These are phyloP conservation scores for Eucalyptus sp. DNA, from an alignment of 345 rosid species.

Conservation along the genomic window DNA sequence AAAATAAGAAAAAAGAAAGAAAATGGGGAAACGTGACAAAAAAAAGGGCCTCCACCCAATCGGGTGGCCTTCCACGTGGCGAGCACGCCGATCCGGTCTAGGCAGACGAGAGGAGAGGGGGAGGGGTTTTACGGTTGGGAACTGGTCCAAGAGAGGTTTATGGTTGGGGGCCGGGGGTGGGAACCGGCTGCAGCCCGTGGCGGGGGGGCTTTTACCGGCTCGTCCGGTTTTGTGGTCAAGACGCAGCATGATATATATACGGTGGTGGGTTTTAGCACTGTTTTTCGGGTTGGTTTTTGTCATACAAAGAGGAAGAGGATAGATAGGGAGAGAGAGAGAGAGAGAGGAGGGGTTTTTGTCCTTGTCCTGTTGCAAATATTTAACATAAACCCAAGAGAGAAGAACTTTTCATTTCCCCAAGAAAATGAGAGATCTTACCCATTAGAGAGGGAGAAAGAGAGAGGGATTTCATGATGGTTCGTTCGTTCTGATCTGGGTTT, in stretches of 20 bases:
- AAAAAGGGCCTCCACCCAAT: neutral
- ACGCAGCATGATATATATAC: neutral
- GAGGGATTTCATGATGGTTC: neutral
- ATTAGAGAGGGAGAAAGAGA: neutral
- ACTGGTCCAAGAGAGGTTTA: conserved; percentile 8
- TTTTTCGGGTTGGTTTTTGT: conserved; percentile 13
- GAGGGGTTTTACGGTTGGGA: conserved; percentile 4
- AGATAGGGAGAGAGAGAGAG: neutral
- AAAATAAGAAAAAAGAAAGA: rapidly evolving
- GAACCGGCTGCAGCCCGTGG: conserved; percentile 27
- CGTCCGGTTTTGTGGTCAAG: conserved; percentile 28
- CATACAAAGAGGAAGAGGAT: neutral
- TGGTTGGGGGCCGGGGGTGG: neutral
- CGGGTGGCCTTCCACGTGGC: neutral
- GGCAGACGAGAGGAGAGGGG: neutral
- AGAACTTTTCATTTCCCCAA: neutral
- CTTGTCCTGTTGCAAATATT: neutral
- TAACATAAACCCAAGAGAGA: neutral
- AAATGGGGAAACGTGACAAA: neutral
- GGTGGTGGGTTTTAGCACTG: conserved; percentile 45
- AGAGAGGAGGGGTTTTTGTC: conserved; percentile 20
- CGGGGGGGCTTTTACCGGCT: conserved; percentile 1
- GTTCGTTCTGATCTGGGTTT: neutral
- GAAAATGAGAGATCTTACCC: neutral
- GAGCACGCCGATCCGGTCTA: neutral